phyloP scores from a whole-genome alignment of 176 grass and related monocot species.

The Bonia amplexicaulis region DNA sequence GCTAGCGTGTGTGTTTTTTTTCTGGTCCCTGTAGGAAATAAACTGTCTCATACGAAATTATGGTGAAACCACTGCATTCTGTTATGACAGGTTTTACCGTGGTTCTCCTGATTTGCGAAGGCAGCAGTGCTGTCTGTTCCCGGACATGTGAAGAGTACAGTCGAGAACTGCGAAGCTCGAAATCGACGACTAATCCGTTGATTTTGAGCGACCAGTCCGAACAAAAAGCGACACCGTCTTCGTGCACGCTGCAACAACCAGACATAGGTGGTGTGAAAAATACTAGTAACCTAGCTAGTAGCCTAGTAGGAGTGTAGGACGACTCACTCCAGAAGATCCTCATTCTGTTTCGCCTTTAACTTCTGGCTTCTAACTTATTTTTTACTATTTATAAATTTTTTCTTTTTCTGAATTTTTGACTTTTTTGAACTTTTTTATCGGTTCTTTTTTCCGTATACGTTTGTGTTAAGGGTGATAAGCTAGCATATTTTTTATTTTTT shows the following conservation, averaged over 20 bases:
- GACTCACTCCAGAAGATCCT: not conserved
- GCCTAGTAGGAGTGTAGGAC: not conserved
- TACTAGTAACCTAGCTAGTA: too few relatives aligned
- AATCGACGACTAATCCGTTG: not conserved
- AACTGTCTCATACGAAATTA: not conserved
- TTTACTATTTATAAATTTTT: too few relatives aligned
- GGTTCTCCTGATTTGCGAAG: not conserved
- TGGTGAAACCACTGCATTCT: not conserved
- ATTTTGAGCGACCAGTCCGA: not conserved
- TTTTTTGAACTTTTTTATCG: too few relatives aligned
- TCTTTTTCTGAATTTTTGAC: too few relatives aligned
- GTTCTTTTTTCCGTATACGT: too few relatives aligned
- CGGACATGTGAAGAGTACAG: not conserved
- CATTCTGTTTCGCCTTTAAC: too few relatives aligned
- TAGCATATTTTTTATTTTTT: too few relatives aligned
- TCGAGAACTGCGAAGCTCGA: not conserved
- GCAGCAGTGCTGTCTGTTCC: not conserved
- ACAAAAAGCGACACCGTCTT: not conserved
- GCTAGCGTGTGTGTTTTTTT: too few relatives aligned
- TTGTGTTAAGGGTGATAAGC: too few relatives aligned
- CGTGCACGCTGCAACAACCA: not conserved
- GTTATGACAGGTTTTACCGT: not conserved
- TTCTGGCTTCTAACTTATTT: too few relatives aligned
- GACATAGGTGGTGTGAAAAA: not conserved
- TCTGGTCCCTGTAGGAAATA: too few relatives aligned